Evolutionary conservation across 2,329 filamentous ascomycete species (phyloP).

Genomic region (Alternaria atra): DNA sequence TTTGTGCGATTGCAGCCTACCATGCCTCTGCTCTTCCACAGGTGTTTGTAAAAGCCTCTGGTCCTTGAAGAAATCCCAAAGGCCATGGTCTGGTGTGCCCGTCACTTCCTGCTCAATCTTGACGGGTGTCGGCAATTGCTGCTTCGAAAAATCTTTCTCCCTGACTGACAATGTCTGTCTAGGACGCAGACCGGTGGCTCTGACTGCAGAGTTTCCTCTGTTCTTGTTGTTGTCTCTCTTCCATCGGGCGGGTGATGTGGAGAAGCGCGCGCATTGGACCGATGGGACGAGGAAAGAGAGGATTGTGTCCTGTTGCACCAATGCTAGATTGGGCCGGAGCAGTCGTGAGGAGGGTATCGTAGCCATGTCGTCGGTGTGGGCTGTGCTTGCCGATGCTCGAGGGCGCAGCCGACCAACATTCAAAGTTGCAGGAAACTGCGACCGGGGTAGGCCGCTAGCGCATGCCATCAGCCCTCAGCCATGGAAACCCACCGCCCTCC

Average conservation of each 20-base stretch:
- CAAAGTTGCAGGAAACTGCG: constrained; percentile 31
- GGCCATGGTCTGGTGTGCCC: constrained; percentile 78
- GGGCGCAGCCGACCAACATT: constrained; percentile 7
- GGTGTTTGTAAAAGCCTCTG: constrained; percentile 76
- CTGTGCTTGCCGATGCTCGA: constrained; percentile 23
- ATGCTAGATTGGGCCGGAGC: constrained; percentile 32
- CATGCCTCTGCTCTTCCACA: constrained; percentile 74
- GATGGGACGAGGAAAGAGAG: constrained; percentile 41
- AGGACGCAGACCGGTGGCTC: constrained; percentile 72
- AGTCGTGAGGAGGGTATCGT: constrained; percentile 39
- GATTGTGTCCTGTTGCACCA: constrained; percentile 29
- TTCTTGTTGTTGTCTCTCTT: constrained; percentile 78
- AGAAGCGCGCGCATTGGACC: constrained; percentile 54
- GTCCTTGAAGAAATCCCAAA: constrained; percentile 89
- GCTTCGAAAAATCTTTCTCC: constrained; percentile 61
- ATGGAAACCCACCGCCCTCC: constrained; percentile 5
- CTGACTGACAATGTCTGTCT: constrained; percentile 78
- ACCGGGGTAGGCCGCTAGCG: constrained; percentile 17
- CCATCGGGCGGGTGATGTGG: constrained; percentile 60
- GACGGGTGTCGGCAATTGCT: constrained; percentile 73
- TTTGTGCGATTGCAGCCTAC: constrained; percentile 48
- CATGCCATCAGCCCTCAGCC: constrained; percentile 8
- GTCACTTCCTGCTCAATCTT: constrained; percentile 67
- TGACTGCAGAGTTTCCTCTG: constrained; percentile 83
- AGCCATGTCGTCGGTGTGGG: constrained; percentile 36